Conservation (phyloP, 208 protist species). For the Leishmania lainsoni region DNA sequence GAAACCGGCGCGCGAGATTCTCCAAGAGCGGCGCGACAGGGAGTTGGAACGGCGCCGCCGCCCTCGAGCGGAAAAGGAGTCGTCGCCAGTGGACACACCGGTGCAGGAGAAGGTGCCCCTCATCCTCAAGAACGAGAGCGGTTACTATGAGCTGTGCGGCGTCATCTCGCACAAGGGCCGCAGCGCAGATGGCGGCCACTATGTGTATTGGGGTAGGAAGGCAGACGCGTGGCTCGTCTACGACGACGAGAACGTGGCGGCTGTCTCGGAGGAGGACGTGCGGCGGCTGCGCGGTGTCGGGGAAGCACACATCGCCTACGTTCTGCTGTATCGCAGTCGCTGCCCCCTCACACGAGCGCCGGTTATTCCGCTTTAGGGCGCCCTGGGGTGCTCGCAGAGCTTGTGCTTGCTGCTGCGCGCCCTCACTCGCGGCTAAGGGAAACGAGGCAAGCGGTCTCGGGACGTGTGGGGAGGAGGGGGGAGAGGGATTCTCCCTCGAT, state of each 20-base stretch:
- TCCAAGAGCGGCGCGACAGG: slow-evolving; percentile 57
- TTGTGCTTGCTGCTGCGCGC: neutral
- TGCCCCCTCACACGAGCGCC: slow-evolving; percentile 54
- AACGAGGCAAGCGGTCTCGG: neutral
- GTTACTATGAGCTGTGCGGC: slow-evolving; percentile 90
- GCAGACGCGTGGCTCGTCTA: slow-evolving; percentile 68
- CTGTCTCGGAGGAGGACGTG: slow-evolving; percentile 77
- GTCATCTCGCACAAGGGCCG: slow-evolving; percentile 93
- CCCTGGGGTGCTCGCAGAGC: neutral
- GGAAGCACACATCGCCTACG: slow-evolving; percentile 86
- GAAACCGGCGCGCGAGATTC: slow-evolving; percentile 39
- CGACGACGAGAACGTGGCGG: slow-evolving; percentile 74
- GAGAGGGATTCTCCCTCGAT: neutral
- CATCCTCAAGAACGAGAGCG: slow-evolving; percentile 53
- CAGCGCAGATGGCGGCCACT: slow-evolving; percentile 89
- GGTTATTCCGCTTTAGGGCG: slow-evolving; percentile 46
- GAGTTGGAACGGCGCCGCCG: slow-evolving; percentile 56
- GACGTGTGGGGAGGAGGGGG: neutral
- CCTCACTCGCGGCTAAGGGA: neutral
- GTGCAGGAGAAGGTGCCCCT: slow-evolving; percentile 28
- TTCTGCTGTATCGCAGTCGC: slow-evolving; percentile 77
- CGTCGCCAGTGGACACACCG: slow-evolving; percentile 11
- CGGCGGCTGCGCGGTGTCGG: slow-evolving; percentile 73
- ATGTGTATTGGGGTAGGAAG: slow-evolving; percentile 92
- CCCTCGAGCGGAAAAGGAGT: slow-evolving; percentile 15